Evolutionary conservation across 2,329 filamentous ascomycete species (phyloP), one percentile per base, ranked within the genome.

Genomic region (Alternaria arborescens): DNA sequence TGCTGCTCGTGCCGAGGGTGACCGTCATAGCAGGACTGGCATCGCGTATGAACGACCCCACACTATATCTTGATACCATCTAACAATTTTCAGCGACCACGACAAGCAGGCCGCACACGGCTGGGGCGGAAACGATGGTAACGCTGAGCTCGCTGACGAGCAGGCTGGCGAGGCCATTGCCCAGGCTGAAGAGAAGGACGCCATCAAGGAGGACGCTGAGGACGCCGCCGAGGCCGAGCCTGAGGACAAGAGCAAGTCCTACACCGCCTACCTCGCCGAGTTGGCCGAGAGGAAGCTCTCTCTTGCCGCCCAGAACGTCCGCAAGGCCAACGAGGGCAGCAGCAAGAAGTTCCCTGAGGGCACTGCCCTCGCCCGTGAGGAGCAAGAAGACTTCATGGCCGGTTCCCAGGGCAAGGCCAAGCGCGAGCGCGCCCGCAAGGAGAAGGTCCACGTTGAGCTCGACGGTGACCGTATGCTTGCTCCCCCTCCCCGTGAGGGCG

Each of bases 301-400:
- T 69, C 87, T 94, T 61, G 86, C 85, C 67, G 86, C 85, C 67
- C 87, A 87, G 71, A 87, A 92, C 76, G 86, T 93, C 77, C 94
- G 95, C 84, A 89, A 93, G 85, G 84, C 94, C 81, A 97, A 98
- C 86, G 94, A 97, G 85, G 94, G 94, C 77, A 87, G 85, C 85
- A 92, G 93, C 86, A 94, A 95, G 88, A 95, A 97, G 87, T 97
- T 94, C 92, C 91, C 91, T 75, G 85, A 87, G 75, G 93, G 93
- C 79, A 96, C 94, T 85, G 82, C 85, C 66, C 72, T 88, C 73
- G 74, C 79, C 74, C 84, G 83, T 69, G 78, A 78, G 61, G 86
- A 87, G 55, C 89, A 93, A 73, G 88, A 91, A 72, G 77, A 79
- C 69, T 97, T 92, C 87, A 90, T 97, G 77, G 82, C 90, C 75